Evolutionary conservation across 257 asterid species (phyloP), one percentile per base, ranked within the genome.

Genomic region (Capsicum pubescens): DNA sequence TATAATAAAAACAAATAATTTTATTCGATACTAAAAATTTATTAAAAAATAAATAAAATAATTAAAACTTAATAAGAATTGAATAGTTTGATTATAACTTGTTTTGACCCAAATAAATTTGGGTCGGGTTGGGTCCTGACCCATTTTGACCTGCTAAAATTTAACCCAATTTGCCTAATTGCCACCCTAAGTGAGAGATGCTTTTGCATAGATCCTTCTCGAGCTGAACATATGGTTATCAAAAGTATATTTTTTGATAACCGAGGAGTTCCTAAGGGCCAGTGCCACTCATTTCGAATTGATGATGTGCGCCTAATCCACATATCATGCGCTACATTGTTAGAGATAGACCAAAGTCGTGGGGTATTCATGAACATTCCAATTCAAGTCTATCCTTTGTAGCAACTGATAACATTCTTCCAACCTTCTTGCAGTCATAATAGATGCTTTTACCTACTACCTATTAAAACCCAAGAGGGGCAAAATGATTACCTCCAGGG

Each of bases 401-500:
- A 9, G 36, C 36, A 61, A 4, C 39, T 19, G 68, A 19, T 61
- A 8, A 17, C 32, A 59, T 17, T 60, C 67, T 60, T 57, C 63
- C 21, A 57, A 57, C 8, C 19, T 57, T 57, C 9, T 57, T 57
- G 61, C 61, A 57, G 17, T 57, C 19, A 19, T 19, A 15, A 57
- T 57, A 48, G 54, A 48, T 48, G 54, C 54, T 48, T 39, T 57
- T 57, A 15, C 57, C 57, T 54, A 11, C 5, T 54, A 54, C 57
- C 57, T 2, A 0, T 57, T 15, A 15, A 57, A 94, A 94, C 83
- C 98, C 98, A 1, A 91, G 82, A 91, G 98, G 99, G 32, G 97
- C 98, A 54, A 98, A 95, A 85, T 87, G 89, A 86, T 88, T 94
- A 89, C 97, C 97, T 58, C 94, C 98, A 4, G 87, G 71, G 50